Base-by-base conservation (phyloP, 129 eudicot genomes). In the Arctium lappa region DNA sequence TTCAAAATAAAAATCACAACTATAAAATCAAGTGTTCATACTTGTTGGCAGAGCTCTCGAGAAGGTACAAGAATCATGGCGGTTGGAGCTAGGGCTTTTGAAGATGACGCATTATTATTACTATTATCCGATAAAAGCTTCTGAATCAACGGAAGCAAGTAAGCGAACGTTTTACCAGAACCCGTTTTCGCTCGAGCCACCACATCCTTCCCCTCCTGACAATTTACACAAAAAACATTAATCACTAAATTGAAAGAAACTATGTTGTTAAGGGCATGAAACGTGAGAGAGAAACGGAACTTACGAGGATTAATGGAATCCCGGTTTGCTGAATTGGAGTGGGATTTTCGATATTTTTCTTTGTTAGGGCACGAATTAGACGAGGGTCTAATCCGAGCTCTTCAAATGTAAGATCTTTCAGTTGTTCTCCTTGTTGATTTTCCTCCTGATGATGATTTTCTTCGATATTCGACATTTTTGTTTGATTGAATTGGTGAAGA, bases 131-230 rank as follows among this genome's bases (percentile, higher is more conserved):
- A 76, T 11, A 93, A 82, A 33, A 96, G 90, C 85, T 93, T 96
- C 81, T 96, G 99, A 82, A 93, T 89, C 80, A 93, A 79, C 1
- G 99, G 99, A 44, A 96, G 98, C 33, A 96, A 77, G 80, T 96
- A 96, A 38, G 98, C 95, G 42, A 93, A 93, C 5, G 99, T 96
- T 87, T 96, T 96, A 5, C 99, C 99, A 0, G 99, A 96, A 10
- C 99, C 99, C 1, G 99, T 96, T 74, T 96, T 91, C 39, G 99
- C 98, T 74, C 98, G 75, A 42, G 99, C 97, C 5, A 96, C 97
- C 75, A 95, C 99, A 83, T 95, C 99, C 78, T 93, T 89, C 0
- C 97, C 98, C 84, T 91, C 91, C 97, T 93, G 83, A 53, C 18
- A 83, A 7, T 13, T 42, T 32, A 34, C 18, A 82, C 5, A 37